Evolutionary conservation across 768 basidiomycete species (phyloP), one percentile per base, ranked within the genome.

Genomic region (Suillus decipiens): DNA sequence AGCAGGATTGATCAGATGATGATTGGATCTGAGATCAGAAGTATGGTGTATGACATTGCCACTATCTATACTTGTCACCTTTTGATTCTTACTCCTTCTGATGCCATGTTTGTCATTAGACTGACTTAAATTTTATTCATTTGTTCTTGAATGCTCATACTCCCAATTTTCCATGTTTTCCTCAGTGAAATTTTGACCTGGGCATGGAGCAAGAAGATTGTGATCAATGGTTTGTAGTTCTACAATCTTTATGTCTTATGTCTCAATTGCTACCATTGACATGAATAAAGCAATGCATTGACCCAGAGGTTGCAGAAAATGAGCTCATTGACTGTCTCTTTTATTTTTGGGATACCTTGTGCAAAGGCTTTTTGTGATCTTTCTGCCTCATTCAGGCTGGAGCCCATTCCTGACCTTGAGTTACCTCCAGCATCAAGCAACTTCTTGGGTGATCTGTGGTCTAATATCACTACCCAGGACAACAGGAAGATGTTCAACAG

Each of bases 401-500:
- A 91, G 62, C 79, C 83, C 17, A 80, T 90, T 6, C 84, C 86
- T 0, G 89, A 92, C 61, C 80, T 86, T 70, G 93, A 90, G 67
- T 77, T 89, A 19, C 81, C 87, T 2, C 79, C 81, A n/a, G 77
- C 82, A 53, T 85, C 79, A 67, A 85, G 80, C 68, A 86, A 88
- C 8, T 77, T 93, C 61, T 77, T 89, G 63, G 92, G 95, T 51
- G 95, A 95, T 63, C 72, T 98, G 42, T 93, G 96, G 88, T 92
- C 90, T 42, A 87, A 89, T 22, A 92, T 99, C 56, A 88, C 95
- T 5, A 92, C 93, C 2, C 90, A 95, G 67, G 93, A 84, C 67
- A 98, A 96, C 80, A 94, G 90, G 79, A 95, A 90, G 80, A 89
- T 96, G 51, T 92, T 98, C 79, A 90, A 98, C 77, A 89, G 89